Evolutionary conservation across 1,139 yeast genomes (phyloP).

Genomic region (Petasospora fabianii): DNA sequence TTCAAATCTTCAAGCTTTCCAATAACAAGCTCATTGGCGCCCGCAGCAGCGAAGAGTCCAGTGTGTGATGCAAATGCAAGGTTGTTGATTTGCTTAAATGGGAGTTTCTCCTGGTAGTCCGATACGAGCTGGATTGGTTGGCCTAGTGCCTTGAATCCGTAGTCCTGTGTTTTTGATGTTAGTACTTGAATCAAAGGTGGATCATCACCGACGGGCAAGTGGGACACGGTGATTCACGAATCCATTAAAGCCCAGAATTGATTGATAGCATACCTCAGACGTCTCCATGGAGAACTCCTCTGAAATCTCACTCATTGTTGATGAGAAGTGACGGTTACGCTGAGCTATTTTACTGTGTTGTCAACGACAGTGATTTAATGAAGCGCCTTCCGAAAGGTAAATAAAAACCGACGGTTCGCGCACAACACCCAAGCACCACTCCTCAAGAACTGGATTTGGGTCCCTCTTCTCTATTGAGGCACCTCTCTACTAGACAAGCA

Average conservation of each 20-base stretch:
- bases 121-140: slow-evolving; percentile 29
- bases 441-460: too few relatives aligned
- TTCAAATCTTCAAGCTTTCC: slow-evolving; percentile 30
- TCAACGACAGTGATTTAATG: not conserved
- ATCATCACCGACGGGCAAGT: too few relatives aligned
- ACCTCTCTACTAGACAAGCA: too few relatives aligned
- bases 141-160: slow-evolving; percentile 37
- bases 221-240: too few relatives aligned
- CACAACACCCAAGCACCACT: slow-evolving; percentile 1
- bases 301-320: slow-evolving; percentile 14
- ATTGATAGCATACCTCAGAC: slow-evolving; percentile 20
- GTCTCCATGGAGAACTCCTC: slow-evolving; percentile 20
- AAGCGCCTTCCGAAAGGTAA: slow-evolving; percentile 4
- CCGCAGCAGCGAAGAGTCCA: slow-evolving; percentile 31
- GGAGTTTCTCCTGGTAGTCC: slow-evolving; percentile 30
- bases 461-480: too few relatives aligned
- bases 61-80: slow-evolving; percentile 25
- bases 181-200: slow-evolving; percentile 14
- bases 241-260: not conserved
- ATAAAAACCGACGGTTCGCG: slow-evolving; percentile 3
- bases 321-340: not conserved
- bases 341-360: not conserved
- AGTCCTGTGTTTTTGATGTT: slow-evolving; percentile 28
- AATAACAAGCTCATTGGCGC: slow-evolving; percentile 27
- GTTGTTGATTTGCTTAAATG: slow-evolving; percentile 25